Evolutionary conservation across 2,329 filamentous ascomycete species (phyloP).

Genomic region (Talaromyces sp.): DNA sequence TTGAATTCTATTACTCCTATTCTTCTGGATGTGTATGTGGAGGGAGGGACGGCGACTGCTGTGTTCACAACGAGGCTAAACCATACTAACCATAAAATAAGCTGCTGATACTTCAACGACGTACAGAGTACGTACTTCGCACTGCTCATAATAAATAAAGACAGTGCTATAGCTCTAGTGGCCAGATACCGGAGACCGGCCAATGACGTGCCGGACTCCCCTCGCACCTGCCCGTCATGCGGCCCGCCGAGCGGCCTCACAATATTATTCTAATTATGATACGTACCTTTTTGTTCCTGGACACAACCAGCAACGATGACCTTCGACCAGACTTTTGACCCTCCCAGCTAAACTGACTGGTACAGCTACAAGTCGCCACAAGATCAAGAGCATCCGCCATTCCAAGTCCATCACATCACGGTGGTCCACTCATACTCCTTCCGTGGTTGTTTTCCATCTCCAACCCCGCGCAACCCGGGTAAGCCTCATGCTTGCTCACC

Average conservation of each 20-base stretch:
- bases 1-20: too few relatives aligned
- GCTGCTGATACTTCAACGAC: too few relatives aligned
- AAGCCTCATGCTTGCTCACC: slow-evolving; percentile 7
- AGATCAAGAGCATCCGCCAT: too few relatives aligned
- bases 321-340: not conserved
- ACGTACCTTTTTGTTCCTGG: too few relatives aligned
- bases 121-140: too few relatives aligned
- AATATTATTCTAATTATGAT: not conserved
- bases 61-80: too few relatives aligned
- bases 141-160: too few relatives aligned
- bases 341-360: not conserved
- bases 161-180: too few relatives aligned
- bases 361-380: not conserved
- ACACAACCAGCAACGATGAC: not conserved
- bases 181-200: not conserved
- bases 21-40: too few relatives aligned
- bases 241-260: not conserved
- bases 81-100: too few relatives aligned
- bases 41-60: too few relatives aligned
- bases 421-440: not conserved
- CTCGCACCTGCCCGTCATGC: not conserved
- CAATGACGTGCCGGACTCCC: not conserved
- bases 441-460: not conserved
- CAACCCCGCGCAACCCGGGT: not conserved
- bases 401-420: too few relatives aligned